A percentile compares a stretch with the other conserved stretches of the same genome.
Conservation (phyloP, 140 eudicot genomes). For the Bidens hawaiensis region DNA sequence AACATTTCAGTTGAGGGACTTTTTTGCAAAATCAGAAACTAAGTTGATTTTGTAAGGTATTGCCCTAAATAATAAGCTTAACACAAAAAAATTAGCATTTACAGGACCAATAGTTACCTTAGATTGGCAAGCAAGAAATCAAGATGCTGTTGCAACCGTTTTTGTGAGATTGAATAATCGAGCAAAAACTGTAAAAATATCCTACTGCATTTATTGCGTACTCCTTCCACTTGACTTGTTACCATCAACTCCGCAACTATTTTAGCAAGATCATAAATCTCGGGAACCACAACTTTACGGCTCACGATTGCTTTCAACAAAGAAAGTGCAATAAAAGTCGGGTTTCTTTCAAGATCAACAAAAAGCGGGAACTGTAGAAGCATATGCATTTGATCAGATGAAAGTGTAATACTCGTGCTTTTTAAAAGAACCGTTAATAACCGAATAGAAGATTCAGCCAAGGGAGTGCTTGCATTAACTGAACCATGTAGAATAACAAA, state of each 20-base stretch:
- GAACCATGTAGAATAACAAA: slow-evolving; percentile 76
- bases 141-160: slow-evolving; percentile 63
- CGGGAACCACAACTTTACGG: slow-evolving; percentile 61
- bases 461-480: slow-evolving; percentile 36
- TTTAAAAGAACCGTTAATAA: slow-evolving; percentile 65
- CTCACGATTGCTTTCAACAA: slow-evolving; percentile 71
- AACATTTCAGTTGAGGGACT: neutral
- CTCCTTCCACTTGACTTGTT: slow-evolving; percentile 53
- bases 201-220: slow-evolving; percentile 75
- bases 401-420: slow-evolving; percentile 55
- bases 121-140: slow-evolving; percentile 60
- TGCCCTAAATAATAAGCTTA: neutral
- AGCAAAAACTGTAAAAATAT: slow-evolving; percentile 66
- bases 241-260: slow-evolving; percentile 76
- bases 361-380: slow-evolving; percentile 75
- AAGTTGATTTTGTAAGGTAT: neutral
- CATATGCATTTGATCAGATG: slow-evolving; percentile 72
- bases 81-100: neutral
- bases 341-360: slow-evolving; percentile 75
- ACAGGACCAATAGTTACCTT: slow-evolving; percentile 32
- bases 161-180: slow-evolving; percentile 46
- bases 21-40: neutral
- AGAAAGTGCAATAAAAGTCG: slow-evolving; percentile 73
- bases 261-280: slow-evolving; percentile 68
- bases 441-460: slow-evolving; percentile 71